A percentile compares a stretch with the other conserved stretches of the same genome.
Conservation (phyloP, 148 eudicot genomes). For the Amaranthus hypochondriacus region DNA sequence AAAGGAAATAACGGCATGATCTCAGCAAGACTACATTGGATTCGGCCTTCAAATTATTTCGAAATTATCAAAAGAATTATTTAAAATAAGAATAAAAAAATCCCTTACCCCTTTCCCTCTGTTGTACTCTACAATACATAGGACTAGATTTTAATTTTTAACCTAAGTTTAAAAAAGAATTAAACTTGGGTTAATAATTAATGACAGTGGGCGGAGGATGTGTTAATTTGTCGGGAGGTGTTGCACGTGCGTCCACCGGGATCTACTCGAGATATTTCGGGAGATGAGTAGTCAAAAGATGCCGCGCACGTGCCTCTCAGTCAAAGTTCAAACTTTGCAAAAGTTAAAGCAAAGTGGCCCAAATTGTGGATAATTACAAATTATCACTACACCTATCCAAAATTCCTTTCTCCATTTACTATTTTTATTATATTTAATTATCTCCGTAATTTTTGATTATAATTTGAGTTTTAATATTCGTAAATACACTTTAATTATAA, state of each 20-base stretch:
- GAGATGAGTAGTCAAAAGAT: constrained; percentile 54
- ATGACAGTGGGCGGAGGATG: constrained; percentile 11
- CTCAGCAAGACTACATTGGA: constrained; percentile 26
- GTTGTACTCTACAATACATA: neutral
- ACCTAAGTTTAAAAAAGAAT: constrained; percentile 23
- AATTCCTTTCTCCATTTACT: too few species aligned
- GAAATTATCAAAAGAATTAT: constrained; percentile 11
- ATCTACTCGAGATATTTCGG: constrained; percentile 45
- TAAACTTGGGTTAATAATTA: neutral
- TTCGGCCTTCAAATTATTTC: constrained; percentile 14
- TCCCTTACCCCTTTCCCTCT: neutral
- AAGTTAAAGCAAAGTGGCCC: constrained; percentile 30
- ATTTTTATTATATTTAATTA: too few species aligned
- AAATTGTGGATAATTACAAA: constrained; percentile 23
- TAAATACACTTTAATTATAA: too few species aligned
- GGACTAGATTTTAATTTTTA: neutral
- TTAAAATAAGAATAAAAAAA: constrained; percentile 1
- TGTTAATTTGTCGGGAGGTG: constrained; percentile 31
- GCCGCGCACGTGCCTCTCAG: constrained; percentile 66
- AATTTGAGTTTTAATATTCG: too few species aligned
- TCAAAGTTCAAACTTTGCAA: constrained; percentile 55
- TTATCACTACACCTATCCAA: constrained; percentile 20
- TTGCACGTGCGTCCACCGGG: constrained; percentile 63
- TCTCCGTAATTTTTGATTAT: too few species aligned
- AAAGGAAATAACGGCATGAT: constrained; percentile 35